Evolutionary conservation across 2,329 filamentous ascomycete species (phyloP), one percentile per base, ranked within the genome.

Genomic region (Phaeosphaeriaceae sp.): DNA sequence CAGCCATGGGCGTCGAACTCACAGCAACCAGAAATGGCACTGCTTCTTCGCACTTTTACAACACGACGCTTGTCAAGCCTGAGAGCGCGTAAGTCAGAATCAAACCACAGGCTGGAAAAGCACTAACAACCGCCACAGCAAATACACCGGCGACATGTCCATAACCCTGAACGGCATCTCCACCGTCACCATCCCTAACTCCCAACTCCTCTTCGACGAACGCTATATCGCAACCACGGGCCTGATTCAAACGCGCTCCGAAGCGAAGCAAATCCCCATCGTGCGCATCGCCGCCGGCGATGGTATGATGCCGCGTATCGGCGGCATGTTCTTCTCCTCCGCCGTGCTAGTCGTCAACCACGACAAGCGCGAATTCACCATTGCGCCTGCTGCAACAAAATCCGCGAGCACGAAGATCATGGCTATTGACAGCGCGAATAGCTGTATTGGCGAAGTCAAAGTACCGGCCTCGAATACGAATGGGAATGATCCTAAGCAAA

Each of bases 171-270:
- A 57, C 20, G 13, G 33, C 22, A 36, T 25, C 15, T 21, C 51
- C 10, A 54, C 51, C 40, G 41, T 58, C 10, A 51, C 51, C 4
- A 54, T 58, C 17, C 55, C 55, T 2, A 57, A 57, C n/a, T 17
- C 53, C 5, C 58, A 60, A 36, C 58, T 60, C 36, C 25, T 60
- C 19, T 54, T 60, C 33, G 45, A 51, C 44, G 58, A 60, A 21
- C 54, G 47, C 22, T 57, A 46, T 44, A 48, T 60, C 3, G 51
- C 45, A 10, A 24, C 31, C 22, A 19, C 17, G 2, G 58, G 58
- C 33, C 19, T 41, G 7, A 44, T 51, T 11, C 27, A 51, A 13
- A 44, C 45, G 22, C 55, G 53, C 7, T 10, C 47, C 5, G 41
- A 50, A 1, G 40, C 44, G 31, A 56, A 48, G 9, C 27, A 51